Conservation (phyloP, 768 basidiomycete genomes). For the Amanita exitialis region DNA sequence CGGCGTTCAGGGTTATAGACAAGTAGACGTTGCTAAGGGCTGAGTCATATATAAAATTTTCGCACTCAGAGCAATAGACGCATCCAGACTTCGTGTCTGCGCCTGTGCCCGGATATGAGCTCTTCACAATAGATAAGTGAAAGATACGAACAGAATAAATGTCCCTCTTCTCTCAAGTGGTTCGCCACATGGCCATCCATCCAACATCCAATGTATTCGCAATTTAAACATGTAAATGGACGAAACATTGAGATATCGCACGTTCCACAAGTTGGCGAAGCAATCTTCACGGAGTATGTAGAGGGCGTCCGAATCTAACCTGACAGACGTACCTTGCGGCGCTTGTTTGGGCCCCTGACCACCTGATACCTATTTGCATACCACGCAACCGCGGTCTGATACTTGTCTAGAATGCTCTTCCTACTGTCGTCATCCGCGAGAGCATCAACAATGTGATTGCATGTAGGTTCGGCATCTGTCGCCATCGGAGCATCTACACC, state of each 20-base stretch:
- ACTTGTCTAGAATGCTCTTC: conserved; percentile 32
- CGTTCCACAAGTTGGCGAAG: conserved; percentile 53
- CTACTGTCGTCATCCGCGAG: neutral
- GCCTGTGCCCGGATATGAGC: conserved; percentile 30
- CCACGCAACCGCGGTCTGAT: conserved; percentile 47
- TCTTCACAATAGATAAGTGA: neutral
- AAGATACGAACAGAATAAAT: conserved; percentile 52
- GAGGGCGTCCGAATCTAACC: neutral
- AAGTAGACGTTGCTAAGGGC: conserved; percentile 37
- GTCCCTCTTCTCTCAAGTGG: conserved; percentile 49
- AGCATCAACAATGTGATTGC: neutral
- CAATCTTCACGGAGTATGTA: conserved; percentile 19
- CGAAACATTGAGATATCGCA: conserved; percentile 48
- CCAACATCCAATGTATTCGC: conserved; percentile 67
- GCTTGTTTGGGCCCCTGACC: conserved; percentile 42
- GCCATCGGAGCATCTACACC: neutral
- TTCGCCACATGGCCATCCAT: conserved; percentile 38
- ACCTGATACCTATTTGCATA: conserved; percentile 34
- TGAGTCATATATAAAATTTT: conserved; percentile 63
- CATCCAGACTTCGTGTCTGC: conserved; percentile 66
- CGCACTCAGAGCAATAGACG: conserved; percentile 64
- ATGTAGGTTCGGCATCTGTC: neutral
- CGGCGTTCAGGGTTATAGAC: conserved; percentile 35
- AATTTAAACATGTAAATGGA: conserved; percentile 69
- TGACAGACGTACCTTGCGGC: conserved; percentile 45